Base-by-base conservation (phyloP, 441 rosid genomes). In the Adansonia madagascariensis region DNA sequence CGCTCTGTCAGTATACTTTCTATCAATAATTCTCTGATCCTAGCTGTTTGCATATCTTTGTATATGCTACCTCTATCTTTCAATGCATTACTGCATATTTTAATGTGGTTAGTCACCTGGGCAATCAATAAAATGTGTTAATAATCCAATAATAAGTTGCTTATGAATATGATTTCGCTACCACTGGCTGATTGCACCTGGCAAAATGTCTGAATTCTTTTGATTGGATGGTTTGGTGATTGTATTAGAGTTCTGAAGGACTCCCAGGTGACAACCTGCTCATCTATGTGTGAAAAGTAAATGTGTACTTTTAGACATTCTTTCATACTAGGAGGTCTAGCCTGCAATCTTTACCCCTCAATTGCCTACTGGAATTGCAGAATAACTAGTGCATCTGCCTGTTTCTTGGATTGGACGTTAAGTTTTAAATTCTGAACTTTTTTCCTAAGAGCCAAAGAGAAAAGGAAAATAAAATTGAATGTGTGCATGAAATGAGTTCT, bases 1-100 rank as follows among this genome's bases (percentile, higher is more conserved):
- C 81, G 67, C 27, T 86, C 91, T 83, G 97, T 95, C 77, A 93
- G 99, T 91, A 86, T 82, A 50, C 75, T 75, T 74, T 44, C 60
- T 63, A 50, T 68, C 52, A 66, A 22, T 61, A 68, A 60, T 50
- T 47, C 49, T 49, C 18, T 35, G 62, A 49, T 67, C 49, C 39
- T 72, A 31, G 52, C 41, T 56, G 18, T 55, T 56, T 27, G 35
- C 35, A 1, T 27, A 27, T 27, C 35, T 27, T 1, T 27, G 35
- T 72, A 2, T 18, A 9, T 72, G 18, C 24, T 31, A 39, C 17
- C 39, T 72, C 18, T 62, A 65, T 18, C 52, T 53, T 14, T 52
- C 22, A 41, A 75, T 65, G 64, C 78, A 35, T 52, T 31, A 6
- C 60, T 39, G 49, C 47, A 50, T 53, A 24, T 27, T 27, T 27